phyloP scores from a whole-genome alignment of 257 asterid species.

The Lantana camara region DNA sequence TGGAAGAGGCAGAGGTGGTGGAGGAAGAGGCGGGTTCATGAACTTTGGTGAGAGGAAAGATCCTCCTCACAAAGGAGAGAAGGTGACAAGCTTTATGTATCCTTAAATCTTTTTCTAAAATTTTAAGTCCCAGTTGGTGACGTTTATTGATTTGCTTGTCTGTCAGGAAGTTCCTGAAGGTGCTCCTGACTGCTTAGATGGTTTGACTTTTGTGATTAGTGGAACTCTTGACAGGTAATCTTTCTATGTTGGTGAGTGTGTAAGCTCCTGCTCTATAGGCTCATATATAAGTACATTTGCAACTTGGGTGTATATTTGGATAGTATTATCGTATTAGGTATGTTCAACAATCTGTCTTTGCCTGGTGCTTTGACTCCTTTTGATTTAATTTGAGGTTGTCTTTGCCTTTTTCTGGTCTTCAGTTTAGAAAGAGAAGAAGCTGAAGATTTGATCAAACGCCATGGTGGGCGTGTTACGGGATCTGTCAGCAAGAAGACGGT shows the following conservation, averaged over 20 bases:
- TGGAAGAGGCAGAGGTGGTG: constrained; percentile 96
- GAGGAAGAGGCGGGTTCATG: constrained; percentile 95
- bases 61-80: constrained; percentile 99
- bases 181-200: constrained; percentile 81
- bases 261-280: constrained; percentile 10
- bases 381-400: constrained; percentile 21
- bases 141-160: constrained; percentile 29
- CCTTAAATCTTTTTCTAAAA: constrained; percentile 21
- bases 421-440: constrained; percentile 99
- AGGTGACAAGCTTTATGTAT: constrained; percentile 48
- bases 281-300: background rate
- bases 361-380: constrained; percentile 8
- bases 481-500: constrained; percentile 99
- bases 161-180: constrained; percentile 97
- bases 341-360: too few species aligned
- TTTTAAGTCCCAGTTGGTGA: constrained; percentile 21
- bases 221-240: constrained; percentile 97
- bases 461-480: constrained; percentile 98
- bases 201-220: constrained; percentile 93
- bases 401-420: constrained; percentile 33
- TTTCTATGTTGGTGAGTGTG: constrained; percentile 12
- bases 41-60: constrained; percentile 98
- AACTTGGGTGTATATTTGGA: constrained; percentile 6
- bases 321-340: background rate
- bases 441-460: constrained; percentile 93